Percentiles rank a stretch among this genome's conserved stretches.
These are phyloP conservation scores for Clavariopsis aquatica DNA, from an alignment of 495 filamentous ascomycete genomes.

Conservation along the genomic window DNA sequence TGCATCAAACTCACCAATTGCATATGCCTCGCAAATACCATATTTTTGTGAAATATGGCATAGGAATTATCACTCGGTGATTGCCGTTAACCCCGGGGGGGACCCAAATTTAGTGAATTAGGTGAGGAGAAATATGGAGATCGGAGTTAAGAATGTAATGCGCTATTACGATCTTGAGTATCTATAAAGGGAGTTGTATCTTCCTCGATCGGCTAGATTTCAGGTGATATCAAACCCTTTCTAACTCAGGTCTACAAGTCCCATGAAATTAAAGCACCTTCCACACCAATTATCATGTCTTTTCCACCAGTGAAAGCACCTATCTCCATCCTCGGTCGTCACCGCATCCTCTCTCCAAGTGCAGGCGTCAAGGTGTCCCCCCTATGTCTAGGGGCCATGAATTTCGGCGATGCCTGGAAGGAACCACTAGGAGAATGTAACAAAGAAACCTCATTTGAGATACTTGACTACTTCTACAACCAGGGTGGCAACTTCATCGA, in stretches of 20 bases:
- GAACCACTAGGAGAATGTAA: conserved; percentile 58
- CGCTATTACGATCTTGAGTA: not conserved
- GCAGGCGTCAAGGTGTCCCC: conserved; percentile 64
- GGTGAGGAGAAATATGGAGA: not conserved
- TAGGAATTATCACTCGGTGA: not conserved
- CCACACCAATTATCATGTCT: not conserved
- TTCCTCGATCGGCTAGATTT: too few species aligned
- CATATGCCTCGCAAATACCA: too few species aligned
- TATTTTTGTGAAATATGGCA: not conserved
- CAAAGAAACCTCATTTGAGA: conserved; percentile 61
- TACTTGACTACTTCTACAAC: conserved; percentile 67
- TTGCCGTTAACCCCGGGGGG: not conserved
- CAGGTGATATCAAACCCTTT: too few species aligned
- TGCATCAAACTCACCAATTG: too few species aligned
- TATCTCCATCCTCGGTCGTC: conserved; percentile 56
- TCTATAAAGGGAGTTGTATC: not conserved
- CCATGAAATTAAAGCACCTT: not conserved
- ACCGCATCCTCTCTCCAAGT: conserved; percentile 60
- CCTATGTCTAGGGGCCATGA: conserved; percentile 63
- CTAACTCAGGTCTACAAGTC: not conserved
- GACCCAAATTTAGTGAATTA: not conserved
- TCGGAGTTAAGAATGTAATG: not conserved
- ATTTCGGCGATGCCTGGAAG: conserved; percentile 58
- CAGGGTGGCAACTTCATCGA: conserved; percentile 80
- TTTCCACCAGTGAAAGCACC: not conserved